Evolutionary conservation across 2,329 filamentous ascomycete species (phyloP), one percentile per base, ranked within the genome.

Genomic region (Colletotrichum somersetense): DNA sequence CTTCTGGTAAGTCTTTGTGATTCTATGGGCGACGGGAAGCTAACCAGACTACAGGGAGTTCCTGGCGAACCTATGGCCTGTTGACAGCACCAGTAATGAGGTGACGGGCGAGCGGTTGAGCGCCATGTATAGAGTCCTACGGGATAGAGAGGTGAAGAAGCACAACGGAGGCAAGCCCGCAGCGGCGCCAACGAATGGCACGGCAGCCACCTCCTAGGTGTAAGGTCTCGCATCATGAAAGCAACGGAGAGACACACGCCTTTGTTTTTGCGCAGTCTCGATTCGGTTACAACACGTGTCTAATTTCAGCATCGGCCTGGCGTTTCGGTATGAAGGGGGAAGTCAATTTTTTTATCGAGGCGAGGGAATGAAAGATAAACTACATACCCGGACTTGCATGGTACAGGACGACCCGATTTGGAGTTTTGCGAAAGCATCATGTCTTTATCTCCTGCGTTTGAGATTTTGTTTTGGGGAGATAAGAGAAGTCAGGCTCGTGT

Each of bases 31-130:
- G 16, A 12, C 30, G 33, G 23, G 26, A 35, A 23, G 38, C 66
- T 74, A 57, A 73, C 66, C 12, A 18, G 40, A 23, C 7, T 11
- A 20, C 12, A 85, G 83, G 84, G 82, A 85, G 58, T 85, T 85
- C 72, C 73, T 85, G 72, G 83, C 83, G 63, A 82, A 80, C 18
- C 77, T 85, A 33, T 85, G 84, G 84, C 84, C 84, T 6, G 84
- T 85, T 23, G 84, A 85, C 72, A 83, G 83, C 73, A 84, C 82
- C 52, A 83, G 79, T 74, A 82, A 82, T 72, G 83, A 80, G 64
- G 82, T 85, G 50, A 84, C 82, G n/a, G 84, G 84, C 62, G 76
- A 81, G 62, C 79, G 83, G 67, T 73, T 85, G 72, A 84, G 83
- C 76, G 81, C 81, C 71, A 84, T 85, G 83, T 85, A 85, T 73